phyloP scores from a whole-genome alignment of 2,329 filamentous ascomycete species.

The Colletotrichum sp. region DNA sequence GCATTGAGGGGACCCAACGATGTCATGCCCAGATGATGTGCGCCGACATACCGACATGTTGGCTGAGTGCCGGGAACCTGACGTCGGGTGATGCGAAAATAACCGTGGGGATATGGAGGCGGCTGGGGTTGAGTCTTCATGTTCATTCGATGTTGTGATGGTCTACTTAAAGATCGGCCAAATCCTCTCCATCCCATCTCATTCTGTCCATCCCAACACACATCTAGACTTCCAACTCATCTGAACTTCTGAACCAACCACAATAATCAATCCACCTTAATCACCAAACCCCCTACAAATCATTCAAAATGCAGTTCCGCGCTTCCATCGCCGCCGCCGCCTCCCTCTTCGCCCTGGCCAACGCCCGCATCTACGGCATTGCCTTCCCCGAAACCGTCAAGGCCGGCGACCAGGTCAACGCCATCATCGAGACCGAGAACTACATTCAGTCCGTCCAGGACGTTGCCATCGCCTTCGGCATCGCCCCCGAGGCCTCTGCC shows the following conservation, averaged over 20 bases:
- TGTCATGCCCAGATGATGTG: background rate
- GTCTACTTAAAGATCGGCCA: background rate
- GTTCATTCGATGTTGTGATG: background rate
- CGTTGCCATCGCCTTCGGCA: conserved; percentile 49
- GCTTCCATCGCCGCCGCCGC: conserved; percentile 26
- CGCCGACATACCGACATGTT: background rate
- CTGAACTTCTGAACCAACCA: background rate
- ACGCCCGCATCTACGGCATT: conserved; percentile 49
- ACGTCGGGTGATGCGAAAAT: background rate
- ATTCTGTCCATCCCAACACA: background rate
- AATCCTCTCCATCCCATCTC: background rate
- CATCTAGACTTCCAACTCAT: background rate
- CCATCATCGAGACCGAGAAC: conserved; percentile 42
- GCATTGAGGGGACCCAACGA: background rate
- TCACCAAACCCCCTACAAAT: background rate
- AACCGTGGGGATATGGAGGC: background rate
- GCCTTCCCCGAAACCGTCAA: conserved; percentile 43
- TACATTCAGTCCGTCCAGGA: conserved; percentile 51
- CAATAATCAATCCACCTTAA: too few relatives aligned
- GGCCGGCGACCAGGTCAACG: conserved; percentile 35
- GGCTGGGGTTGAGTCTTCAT: background rate
- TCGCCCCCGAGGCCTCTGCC: conserved; percentile 25
- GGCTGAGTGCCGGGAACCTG: background rate
- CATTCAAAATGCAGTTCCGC: conserved; percentile 25
- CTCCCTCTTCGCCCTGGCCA: conserved; percentile 28